Base-by-base conservation (phyloP, 2,329 filamentous ascomycete genomes). In the Botrytis byssoidea region DNA sequence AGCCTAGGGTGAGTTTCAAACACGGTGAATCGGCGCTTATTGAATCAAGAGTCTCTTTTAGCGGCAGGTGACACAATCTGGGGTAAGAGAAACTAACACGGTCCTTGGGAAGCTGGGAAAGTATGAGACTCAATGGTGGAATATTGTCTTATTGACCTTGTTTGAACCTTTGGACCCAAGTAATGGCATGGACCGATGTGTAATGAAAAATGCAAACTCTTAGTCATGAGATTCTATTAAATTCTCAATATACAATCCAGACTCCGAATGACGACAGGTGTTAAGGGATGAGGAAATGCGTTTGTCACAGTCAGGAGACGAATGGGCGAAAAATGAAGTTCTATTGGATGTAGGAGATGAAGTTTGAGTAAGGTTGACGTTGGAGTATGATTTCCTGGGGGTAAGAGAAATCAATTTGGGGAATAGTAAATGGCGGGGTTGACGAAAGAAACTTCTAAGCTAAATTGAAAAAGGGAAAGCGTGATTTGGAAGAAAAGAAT, bases 151-250 rank as follows among this genome's bases (percentile, higher is more conserved):
- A 3, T 69, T 42, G 66, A 57, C 37, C 66, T 57, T 69, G 66
- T 44, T 69, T 29, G 35, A 57, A 14, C 35, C 35, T 42, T 42
- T 57, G 29, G 48, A 57, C 46, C 48, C 35, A 55, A 48, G 55
- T 48, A 74, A 66, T 72, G 32, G 70, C 35, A 71, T 44, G 57
- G 37, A 61, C 63, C 60, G 71, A 75, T 77, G 37, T 75, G 77
- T 79, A 78, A 80, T 78, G 61, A 51, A 51, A 77, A 76, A 74
- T 77, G 78, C 77, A 78, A 46, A 70, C 67, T 64, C 59, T 77
- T 76, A 77, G 78, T 79, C 78, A 80, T 78, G 77, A 72, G 75
- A 77, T 77, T 76, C 51, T 64, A 48, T 61, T 57, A 55, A 66
- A 44, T 72, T 61, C 64, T 57, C 68, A 60, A 48, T 40, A 55